These are phyloP conservation scores for Leptomonas seymouri DNA, from an alignment of 208 protist genomes.

Conservation along the genomic window DNA sequence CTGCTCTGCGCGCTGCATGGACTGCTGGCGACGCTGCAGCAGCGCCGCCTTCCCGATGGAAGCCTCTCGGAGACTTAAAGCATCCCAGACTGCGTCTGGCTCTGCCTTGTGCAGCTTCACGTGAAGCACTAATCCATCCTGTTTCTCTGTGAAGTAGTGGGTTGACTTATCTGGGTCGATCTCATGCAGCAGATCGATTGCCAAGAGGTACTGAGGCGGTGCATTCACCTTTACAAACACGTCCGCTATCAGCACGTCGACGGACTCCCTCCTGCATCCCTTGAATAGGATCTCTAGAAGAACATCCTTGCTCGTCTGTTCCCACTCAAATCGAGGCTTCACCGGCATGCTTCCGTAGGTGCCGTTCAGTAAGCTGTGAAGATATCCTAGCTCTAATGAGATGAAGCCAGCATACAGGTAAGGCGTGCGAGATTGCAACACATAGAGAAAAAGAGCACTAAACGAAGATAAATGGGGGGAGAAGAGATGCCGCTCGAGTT, in stretches of 20 bases:
- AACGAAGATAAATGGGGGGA: too few relatives aligned
- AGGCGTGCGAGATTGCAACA: too few relatives aligned
- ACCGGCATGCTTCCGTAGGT: conserved; percentile 74
- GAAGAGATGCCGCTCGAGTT: too few relatives aligned
- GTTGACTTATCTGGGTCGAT: conserved; percentile 59
- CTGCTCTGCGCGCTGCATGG: conserved; percentile 70
- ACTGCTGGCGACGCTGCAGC: conserved; percentile 63
- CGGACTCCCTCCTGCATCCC: conserved; percentile 76
- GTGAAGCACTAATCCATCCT: conserved; percentile 45
- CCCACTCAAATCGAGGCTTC: conserved; percentile 84
- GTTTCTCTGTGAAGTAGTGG: conserved; percentile 46
- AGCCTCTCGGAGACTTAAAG: conserved; percentile 48
- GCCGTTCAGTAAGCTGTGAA: background rate
- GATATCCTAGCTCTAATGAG: too few relatives aligned
- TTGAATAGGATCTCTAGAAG: conserved; percentile 77
- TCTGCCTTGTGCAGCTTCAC: conserved; percentile 72
- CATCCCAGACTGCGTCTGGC: conserved; percentile 50
- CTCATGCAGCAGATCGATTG: conserved; percentile 84
- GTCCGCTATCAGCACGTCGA: conserved; percentile 88
- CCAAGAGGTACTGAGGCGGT: conserved; percentile 80
- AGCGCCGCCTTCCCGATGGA: conserved; percentile 43
- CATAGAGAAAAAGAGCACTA: too few relatives aligned
- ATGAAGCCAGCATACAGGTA: too few relatives aligned
- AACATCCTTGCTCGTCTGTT: conserved; percentile 80
- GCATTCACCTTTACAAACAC: conserved; percentile 89